phyloP scores from a whole-genome alignment of 257 asterid species.

The Solanum raphanifolium region DNA sequence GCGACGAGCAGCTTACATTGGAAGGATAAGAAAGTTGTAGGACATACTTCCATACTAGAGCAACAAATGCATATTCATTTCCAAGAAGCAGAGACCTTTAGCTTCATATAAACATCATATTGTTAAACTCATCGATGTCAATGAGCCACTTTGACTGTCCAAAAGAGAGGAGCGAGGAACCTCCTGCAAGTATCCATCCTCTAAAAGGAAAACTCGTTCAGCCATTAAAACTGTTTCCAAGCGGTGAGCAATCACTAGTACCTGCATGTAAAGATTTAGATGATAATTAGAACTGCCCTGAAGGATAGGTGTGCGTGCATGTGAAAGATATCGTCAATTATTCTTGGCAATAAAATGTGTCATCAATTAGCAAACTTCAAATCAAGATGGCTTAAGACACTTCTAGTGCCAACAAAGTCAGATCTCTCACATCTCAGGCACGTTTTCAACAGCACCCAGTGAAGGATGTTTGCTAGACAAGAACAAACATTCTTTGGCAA shows the following conservation, averaged over 20 bases:
- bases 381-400: not conserved
- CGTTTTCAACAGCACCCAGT: not conserved
- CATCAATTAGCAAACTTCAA: not conserved
- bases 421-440: not conserved
- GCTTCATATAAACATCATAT: not conserved
- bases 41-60: not conserved
- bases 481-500: not conserved
- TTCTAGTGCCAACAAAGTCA: not conserved
- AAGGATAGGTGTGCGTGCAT: not conserved
- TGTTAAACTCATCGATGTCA: slow-evolving; percentile 18
- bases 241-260: slow-evolving; percentile 78
- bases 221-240: slow-evolving; percentile 84
- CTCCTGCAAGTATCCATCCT: slow-evolving; percentile 57
- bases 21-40: not conserved
- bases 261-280: slow-evolving; percentile 31
- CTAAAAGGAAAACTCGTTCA: slow-evolving; percentile 44
- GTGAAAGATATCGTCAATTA: not conserved
- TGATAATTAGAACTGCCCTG: not conserved
- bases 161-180: slow-evolving; percentile 47
- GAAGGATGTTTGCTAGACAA: not conserved
- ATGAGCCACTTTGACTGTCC: slow-evolving; percentile 24
- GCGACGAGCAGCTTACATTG: not conserved
- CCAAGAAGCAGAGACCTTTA: not conserved
- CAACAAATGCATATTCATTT: not conserved
- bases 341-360: not conserved